A percentile compares a stretch with the other conserved stretches of the same genome.
phyloP scores from a whole-genome alignment of 495 filamentous ascomycete species.

The Hyphodiscus hymeniophilus region DNA sequence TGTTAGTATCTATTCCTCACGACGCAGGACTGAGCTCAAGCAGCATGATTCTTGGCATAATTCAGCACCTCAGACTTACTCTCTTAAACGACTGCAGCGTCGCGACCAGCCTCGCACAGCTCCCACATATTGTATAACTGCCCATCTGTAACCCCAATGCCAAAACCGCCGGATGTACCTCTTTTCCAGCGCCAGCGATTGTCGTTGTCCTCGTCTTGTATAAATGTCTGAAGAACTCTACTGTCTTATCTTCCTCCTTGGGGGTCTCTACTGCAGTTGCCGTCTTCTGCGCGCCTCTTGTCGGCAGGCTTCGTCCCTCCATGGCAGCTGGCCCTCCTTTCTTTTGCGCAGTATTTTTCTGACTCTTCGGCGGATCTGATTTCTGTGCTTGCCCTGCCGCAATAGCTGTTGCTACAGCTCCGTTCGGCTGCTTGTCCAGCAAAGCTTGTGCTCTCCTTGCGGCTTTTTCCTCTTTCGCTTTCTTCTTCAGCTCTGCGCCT shows the following conservation, averaged over 20 bases:
- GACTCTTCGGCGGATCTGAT: constrained; percentile 30
- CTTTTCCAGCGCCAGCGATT: constrained; percentile 69
- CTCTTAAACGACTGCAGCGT: constrained; percentile 84
- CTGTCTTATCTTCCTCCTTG: constrained; percentile 59
- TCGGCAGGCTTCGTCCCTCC: constrained; percentile 22
- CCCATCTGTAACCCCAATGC: constrained; percentile 85
- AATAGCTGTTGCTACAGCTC: constrained; percentile 7
- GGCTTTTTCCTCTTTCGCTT: constrained; percentile 70
- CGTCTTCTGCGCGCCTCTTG: constrained; percentile 29
- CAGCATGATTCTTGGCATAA: not conserved
- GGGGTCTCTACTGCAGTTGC: constrained; percentile 27
- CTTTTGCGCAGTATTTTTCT: constrained; percentile 25
- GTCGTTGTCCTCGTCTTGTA: constrained; percentile 69
- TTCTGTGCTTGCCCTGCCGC: constrained; percentile 19
- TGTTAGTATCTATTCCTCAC: constrained; percentile 1
- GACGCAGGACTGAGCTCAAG: not conserved
- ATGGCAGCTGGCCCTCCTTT: constrained; percentile 19
- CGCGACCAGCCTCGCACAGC: constrained; percentile 78
- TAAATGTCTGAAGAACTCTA: constrained; percentile 77
- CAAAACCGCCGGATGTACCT: constrained; percentile 83
- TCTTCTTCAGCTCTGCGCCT: constrained; percentile 64
- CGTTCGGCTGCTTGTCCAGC: constrained; percentile 25
- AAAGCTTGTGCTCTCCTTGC: constrained; percentile 60
- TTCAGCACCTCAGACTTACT: constrained; percentile 40
- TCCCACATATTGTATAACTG: constrained; percentile 81